phyloP scores from a whole-genome alignment of 805 yeast species.

The Gaillardinia entomophila region DNA sequence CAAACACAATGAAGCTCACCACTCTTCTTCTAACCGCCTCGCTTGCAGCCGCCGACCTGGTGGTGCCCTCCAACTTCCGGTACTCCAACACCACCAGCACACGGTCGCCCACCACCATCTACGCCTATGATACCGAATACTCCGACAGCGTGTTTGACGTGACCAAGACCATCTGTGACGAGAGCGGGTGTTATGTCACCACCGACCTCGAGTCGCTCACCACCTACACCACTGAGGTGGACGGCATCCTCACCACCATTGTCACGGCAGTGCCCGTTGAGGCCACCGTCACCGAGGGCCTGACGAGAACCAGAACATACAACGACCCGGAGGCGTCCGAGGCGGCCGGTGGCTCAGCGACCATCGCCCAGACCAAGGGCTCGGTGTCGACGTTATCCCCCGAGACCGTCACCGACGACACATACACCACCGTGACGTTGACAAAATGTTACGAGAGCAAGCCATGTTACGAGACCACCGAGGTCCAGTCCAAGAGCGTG shows the following conservation, averaged over 20 bases:
- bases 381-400: neutral
- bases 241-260: slow-evolving; percentile 35
- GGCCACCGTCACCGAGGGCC: slow-evolving; percentile 2
- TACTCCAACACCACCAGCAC: slow-evolving; percentile 1
- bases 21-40: no score
- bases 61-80: neutral
- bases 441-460: neutral
- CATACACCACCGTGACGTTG: neutral
- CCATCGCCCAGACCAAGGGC: slow-evolving; percentile 1
- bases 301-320: slow-evolving; percentile 1
- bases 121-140: slow-evolving; percentile 19
- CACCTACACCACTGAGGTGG: slow-evolving; percentile 31
- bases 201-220: slow-evolving; percentile 25
- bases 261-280: slow-evolving; percentile 25
- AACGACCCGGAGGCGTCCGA: neutral
- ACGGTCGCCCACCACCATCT: slow-evolving; percentile 9
- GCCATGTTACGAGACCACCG: neutral
- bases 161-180: slow-evolving; percentile 28
- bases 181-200: slow-evolving; percentile 26
- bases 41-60: neutral
- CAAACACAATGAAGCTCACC: no score
- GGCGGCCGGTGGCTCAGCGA: neutral
- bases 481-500: slow-evolving; percentile 1
- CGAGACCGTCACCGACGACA: slow-evolving; percentile 1
- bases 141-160: slow-evolving; percentile 10